Evolutionary conservation across 176 grass and related monocot genomes (phyloP).

Genomic region (Aegilops longissima): DNA sequence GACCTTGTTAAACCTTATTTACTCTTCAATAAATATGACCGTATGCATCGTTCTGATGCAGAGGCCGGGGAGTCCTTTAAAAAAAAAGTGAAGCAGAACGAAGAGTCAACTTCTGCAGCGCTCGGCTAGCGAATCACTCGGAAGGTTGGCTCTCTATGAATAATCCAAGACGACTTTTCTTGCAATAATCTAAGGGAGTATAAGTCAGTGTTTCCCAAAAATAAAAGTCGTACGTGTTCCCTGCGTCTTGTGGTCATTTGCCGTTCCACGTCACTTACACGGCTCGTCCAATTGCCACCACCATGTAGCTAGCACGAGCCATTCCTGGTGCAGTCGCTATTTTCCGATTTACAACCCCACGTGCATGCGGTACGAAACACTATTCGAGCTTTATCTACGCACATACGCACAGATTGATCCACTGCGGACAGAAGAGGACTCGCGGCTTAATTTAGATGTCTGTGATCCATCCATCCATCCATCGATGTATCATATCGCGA

Average conservation of each 20-base stretch:
- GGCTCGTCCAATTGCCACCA: not conserved
- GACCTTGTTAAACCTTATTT: too few species aligned
- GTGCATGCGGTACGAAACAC: conserved; percentile 5
- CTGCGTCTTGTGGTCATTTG: conserved; percentile 13
- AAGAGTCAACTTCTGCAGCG: too few species aligned
- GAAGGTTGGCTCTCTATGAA: not conserved
- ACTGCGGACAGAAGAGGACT: conserved; percentile 5
- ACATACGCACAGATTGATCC: not conserved
- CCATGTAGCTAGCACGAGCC: too few species aligned
- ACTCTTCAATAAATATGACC: too few species aligned
- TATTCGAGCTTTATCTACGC: not conserved
- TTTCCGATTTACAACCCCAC: conserved; percentile 3
- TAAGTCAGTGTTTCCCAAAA: too few species aligned
- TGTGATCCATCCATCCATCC: not conserved
- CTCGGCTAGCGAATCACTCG: too few species aligned
- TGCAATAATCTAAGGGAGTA: not conserved
- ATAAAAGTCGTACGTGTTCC: too few species aligned
- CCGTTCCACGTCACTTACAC: not conserved
- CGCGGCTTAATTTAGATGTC: not conserved
- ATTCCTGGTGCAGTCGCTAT: not conserved
- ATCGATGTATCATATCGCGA: not conserved
- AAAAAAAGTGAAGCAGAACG: too few species aligned
- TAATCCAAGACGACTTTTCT: not conserved
- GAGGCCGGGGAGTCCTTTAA: too few species aligned
- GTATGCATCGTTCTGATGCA: too few species aligned